Conservation (phyloP, 768 basidiomycete species). For the Phlegmacium glaucopus region DNA sequence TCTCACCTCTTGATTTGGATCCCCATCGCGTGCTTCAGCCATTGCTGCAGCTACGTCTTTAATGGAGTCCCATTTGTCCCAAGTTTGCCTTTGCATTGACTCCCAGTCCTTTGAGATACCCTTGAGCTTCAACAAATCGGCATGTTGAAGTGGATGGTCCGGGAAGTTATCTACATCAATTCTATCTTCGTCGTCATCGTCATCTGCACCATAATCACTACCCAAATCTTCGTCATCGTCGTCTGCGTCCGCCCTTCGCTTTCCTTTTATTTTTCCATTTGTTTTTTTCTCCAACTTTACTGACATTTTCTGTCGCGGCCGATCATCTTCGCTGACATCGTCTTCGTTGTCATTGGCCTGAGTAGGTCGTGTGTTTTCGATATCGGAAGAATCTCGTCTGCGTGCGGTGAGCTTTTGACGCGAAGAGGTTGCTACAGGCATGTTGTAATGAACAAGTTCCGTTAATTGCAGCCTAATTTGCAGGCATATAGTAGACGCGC, state of each 20-base stretch:
- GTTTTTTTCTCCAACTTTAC: slow-evolving; percentile 33
- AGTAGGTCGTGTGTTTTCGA: slow-evolving; percentile 49
- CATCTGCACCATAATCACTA: slow-evolving; percentile 18
- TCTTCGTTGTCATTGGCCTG: slow-evolving; percentile 32
- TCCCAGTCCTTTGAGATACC: slow-evolving; percentile 66
- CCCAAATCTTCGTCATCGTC: slow-evolving; percentile 16
- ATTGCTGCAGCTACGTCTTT: slow-evolving; percentile 46
- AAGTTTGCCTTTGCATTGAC: slow-evolving; percentile 45
- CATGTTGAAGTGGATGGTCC: slow-evolving; percentile 62
- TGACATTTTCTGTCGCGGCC: slow-evolving; percentile 26
- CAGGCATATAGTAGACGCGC: slow-evolving; percentile 35
- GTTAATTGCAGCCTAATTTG: slow-evolving; percentile 7
- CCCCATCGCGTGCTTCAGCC: slow-evolving; percentile 59
- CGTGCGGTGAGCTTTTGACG: slow-evolving; percentile 36
- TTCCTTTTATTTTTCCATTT: slow-evolving; percentile 25
- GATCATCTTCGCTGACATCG: slow-evolving; percentile 44
- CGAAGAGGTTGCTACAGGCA: slow-evolving; percentile 38
- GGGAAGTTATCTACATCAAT: slow-evolving; percentile 62
- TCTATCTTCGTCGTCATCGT: slow-evolving; percentile 43
- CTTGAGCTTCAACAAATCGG: slow-evolving; percentile 48
- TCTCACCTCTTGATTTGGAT: slow-evolving; percentile 47
- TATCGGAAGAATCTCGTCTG: slow-evolving; percentile 53
- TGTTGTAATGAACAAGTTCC: slow-evolving; percentile 15
- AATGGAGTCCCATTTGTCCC: slow-evolving; percentile 40
- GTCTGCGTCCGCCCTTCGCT: slow-evolving; percentile 24